Conservation (phyloP, 768 basidiomycete species). For the Amanita rimosa region DNA sequence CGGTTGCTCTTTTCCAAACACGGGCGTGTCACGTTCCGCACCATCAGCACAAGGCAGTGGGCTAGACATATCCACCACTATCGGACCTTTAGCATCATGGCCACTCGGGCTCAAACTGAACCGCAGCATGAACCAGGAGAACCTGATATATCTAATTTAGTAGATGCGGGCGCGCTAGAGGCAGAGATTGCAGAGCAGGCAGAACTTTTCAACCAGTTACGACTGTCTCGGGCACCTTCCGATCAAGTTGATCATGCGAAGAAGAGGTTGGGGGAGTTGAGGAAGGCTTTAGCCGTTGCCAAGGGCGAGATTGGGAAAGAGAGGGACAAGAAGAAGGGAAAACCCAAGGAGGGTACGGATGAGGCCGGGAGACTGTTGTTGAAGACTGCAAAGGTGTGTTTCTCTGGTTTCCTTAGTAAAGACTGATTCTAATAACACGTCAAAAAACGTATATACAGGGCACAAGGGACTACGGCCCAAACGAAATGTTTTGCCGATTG, state of each 20-base stretch:
- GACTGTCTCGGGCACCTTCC: constrained; percentile 40
- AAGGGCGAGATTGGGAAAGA: constrained; percentile 25
- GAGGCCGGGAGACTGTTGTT: constrained; percentile 66
- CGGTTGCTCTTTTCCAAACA: neutral
- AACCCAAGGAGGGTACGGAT: constrained; percentile 20
- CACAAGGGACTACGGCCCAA: constrained; percentile 88
- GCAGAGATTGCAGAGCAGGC: constrained; percentile 47
- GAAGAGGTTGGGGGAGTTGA: constrained; percentile 61
- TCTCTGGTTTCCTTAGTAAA: no score
- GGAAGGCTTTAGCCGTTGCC: constrained; percentile 39
- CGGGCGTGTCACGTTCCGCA: neutral
- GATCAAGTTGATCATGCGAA: constrained; percentile 46
- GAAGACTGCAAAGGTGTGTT: constrained; percentile 86
- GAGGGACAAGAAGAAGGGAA: constrained; percentile 24
- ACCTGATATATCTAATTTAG: no score
- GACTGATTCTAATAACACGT: neutral
- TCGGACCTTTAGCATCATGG: neutral
- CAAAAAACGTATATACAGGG: constrained; percentile 46
- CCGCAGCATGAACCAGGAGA: neutral
- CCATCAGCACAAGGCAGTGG: neutral
- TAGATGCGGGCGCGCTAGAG: constrained; percentile 23
- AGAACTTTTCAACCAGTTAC: constrained; percentile 48
- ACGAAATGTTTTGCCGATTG: constrained; percentile 86
- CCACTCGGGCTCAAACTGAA: neutral
- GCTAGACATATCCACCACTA: neutral